phyloP scores from a whole-genome alignment of 2,329 filamentous ascomycete genomes.

The Cadophora sp. region DNA sequence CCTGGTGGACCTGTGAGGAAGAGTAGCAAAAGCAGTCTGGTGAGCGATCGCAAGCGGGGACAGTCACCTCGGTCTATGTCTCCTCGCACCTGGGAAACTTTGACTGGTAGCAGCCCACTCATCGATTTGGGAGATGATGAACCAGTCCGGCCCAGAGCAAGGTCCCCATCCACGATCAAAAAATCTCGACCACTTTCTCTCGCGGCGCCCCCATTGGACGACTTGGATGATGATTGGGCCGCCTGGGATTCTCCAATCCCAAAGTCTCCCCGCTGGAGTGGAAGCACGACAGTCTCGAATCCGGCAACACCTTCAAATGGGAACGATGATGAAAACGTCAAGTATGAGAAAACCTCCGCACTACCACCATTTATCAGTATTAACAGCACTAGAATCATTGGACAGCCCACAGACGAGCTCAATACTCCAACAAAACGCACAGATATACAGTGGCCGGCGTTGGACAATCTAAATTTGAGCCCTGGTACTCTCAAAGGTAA shows the following conservation, averaged over 20 bases:
- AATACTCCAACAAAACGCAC: conserved; percentile 39
- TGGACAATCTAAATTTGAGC: conserved; percentile 58
- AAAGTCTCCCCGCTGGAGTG: conserved; percentile 67
- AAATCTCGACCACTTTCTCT: conserved; percentile 39
- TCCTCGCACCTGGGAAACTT: conserved; percentile 43
- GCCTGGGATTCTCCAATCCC: conserved; percentile 67
- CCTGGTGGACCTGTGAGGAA: conserved; percentile 42
- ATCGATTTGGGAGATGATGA: conserved; percentile 36
- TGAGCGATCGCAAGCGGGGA: conserved; percentile 30
- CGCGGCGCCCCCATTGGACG: conserved; percentile 38
- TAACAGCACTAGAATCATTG: conserved; percentile 37
- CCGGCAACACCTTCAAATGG: conserved; percentile 40
- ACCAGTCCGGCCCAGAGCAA: conserved; percentile 23
- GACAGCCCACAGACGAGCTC: conserved; percentile 30
- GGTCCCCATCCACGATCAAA: conserved; percentile 31
- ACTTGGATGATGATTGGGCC: conserved; percentile 66
- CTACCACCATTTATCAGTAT: conserved; percentile 22
- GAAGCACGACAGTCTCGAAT: conserved; percentile 48
- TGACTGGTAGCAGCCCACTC: conserved; percentile 39
- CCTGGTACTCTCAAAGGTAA: conserved; percentile 80
- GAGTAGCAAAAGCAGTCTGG: conserved; percentile 47
- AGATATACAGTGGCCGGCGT: conserved; percentile 48
- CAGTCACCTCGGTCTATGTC: conserved; percentile 36
- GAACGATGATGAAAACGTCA: conserved; percentile 37
- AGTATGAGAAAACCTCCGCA: conserved; percentile 34